Evolutionary conservation across 2,329 filamentous ascomycete species (phyloP).

Genomic region (Gnomoniopsis sp.): DNA sequence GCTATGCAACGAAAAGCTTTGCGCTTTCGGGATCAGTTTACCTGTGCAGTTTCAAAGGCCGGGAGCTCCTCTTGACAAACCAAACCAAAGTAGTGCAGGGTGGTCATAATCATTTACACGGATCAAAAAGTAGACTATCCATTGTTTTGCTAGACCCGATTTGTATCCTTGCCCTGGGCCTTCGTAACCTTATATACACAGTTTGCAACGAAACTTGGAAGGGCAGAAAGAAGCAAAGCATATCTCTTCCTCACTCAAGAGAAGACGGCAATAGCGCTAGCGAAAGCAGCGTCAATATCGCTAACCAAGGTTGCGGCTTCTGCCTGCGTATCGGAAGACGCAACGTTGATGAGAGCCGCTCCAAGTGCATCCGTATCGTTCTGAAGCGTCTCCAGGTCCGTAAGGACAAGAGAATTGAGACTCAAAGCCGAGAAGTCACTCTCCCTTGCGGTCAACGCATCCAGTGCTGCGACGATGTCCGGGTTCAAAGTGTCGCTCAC

Average conservation of each 20-base stretch:
- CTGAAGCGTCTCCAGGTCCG: constrained; percentile 14
- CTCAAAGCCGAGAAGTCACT: constrained; percentile 9
- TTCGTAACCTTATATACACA: neutral
- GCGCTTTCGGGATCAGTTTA: no score
- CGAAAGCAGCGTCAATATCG: constrained; percentile 9
- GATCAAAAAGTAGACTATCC: no score
- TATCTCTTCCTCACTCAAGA: neutral
- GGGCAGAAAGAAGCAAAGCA: neutral
- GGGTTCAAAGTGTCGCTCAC: constrained; percentile 9
- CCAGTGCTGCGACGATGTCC: constrained; percentile 12
- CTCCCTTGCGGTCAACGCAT: constrained; percentile 7
- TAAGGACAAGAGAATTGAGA: constrained; percentile 8
- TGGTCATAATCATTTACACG: neutral
- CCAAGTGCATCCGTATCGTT: constrained; percentile 10
- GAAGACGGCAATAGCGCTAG: constrained; percentile 9
- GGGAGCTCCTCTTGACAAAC: no score
- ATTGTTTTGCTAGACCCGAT: neutral
- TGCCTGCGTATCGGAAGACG: constrained; percentile 12
- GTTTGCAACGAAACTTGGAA: neutral
- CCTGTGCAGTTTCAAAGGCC: no score
- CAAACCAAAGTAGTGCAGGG: no score
- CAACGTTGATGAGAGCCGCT: constrained; percentile 6
- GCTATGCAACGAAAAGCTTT: no score
- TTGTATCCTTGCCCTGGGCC: neutral
- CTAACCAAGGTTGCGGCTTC: neutral